phyloP scores from a whole-genome alignment of 2,329 filamentous ascomycete genomes.

The Cryoendolithus antarcticus region DNA sequence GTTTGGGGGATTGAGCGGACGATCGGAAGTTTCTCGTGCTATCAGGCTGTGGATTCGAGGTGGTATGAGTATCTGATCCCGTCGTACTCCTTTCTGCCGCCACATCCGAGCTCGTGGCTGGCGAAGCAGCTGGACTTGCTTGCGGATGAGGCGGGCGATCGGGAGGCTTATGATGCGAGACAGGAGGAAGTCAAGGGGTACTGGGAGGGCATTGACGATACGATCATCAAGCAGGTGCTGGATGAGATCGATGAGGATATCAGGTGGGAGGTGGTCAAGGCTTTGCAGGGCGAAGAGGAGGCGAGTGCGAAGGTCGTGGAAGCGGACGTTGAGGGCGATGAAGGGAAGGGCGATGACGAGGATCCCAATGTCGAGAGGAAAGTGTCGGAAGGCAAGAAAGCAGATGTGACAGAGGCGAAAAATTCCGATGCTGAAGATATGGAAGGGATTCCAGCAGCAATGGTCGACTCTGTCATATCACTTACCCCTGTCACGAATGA shows the following conservation, averaged over 20 bases:
- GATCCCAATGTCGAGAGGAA: conserved; percentile 1
- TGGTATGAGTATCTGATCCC: conserved; percentile 98
- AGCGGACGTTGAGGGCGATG: conserved; percentile 23
- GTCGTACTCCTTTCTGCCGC: conserved; percentile 81
- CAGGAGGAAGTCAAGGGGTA: conserved; percentile 70
- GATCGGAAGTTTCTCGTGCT: conserved; percentile 84
- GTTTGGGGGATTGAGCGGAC: conserved; percentile 90
- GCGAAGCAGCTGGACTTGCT: conserved; percentile 71
- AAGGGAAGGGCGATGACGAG: conserved; percentile 11
- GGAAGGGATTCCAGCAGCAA: conserved; percentile 2
- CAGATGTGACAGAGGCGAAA: conserved; percentile 10
- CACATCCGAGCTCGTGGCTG: conserved; percentile 76
- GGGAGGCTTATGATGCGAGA: conserved; percentile 54
- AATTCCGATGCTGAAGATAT: conserved; percentile 4
- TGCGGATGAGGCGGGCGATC: conserved; percentile 59
- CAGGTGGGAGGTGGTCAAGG: conserved; percentile 49
- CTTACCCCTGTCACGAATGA: conserved; percentile 1
- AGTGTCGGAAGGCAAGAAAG: conserved; percentile 5
- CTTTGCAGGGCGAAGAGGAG: conserved; percentile 38
- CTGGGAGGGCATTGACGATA: conserved; percentile 73
- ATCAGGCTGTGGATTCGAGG: conserved; percentile 85
- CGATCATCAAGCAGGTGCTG: conserved; percentile 59
- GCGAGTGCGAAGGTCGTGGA: conserved; percentile 20
- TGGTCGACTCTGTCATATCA: conserved; percentile 6
- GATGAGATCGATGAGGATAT: conserved; percentile 50